These are phyloP conservation scores for Calonectria pteridis DNA, from an alignment of 2,329 filamentous ascomycete genomes.

Conservation along the genomic window DNA sequence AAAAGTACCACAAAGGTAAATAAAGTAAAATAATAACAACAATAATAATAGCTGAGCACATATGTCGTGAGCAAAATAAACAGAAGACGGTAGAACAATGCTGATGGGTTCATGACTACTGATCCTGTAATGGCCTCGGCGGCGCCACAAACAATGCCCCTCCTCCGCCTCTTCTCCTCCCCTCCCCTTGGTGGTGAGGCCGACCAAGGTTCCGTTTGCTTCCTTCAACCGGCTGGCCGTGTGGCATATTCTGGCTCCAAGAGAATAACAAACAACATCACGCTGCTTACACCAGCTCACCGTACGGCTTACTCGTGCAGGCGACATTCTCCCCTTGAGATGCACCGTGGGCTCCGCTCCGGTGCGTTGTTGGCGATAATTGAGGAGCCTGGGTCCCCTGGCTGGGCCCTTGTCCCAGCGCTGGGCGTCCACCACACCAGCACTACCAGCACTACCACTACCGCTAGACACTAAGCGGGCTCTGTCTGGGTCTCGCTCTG, in stretches of 20 bases:
- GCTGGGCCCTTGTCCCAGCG: slow-evolving; percentile 14
- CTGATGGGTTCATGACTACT: not conserved
- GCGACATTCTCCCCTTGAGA: slow-evolving; percentile 15
- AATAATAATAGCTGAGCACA: not conserved
- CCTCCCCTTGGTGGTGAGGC: too few species aligned
- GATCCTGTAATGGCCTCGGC: not conserved
- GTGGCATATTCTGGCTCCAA: not conserved
- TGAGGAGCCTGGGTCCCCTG: slow-evolving; percentile 34
- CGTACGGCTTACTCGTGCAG: slow-evolving; percentile 21
- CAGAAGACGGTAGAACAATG: not conserved
- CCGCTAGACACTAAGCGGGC: slow-evolving; percentile 16
- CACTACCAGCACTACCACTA: slow-evolving; percentile 23
- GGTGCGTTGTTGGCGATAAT: slow-evolving; percentile 39
- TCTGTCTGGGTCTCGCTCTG: not conserved
- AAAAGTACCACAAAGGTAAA: not conserved
- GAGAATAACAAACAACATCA: not conserved
- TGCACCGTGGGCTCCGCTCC: slow-evolving; percentile 32
- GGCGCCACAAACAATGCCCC: not conserved
- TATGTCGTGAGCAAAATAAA: not conserved
- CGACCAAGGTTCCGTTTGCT: not conserved
- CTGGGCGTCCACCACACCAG: slow-evolving; percentile 35
- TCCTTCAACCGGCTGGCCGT: not conserved
- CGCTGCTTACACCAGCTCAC: slow-evolving; percentile 3
- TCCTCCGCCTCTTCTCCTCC: not conserved
- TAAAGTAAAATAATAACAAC: not conserved